A percentile compares a stretch with the other conserved stretches of the same genome.
phyloP scores from a whole-genome alignment of 2,329 filamentous ascomycete genomes.

The Akanthomyces dipterigenus region DNA sequence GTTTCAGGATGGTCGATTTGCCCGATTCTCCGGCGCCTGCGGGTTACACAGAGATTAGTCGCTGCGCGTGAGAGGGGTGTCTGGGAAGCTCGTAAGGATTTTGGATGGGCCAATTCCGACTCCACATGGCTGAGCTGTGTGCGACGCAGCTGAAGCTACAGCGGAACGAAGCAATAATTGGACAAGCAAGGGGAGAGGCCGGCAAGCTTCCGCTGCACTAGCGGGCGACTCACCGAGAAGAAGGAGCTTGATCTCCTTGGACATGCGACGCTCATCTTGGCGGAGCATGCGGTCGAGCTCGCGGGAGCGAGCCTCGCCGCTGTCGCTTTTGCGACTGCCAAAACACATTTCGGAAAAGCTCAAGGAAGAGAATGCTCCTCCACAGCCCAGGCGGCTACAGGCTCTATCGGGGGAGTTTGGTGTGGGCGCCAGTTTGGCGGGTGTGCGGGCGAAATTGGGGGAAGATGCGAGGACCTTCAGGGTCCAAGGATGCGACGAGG shows the following conservation, averaged over 20 bases:
- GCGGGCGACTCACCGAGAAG: slow-evolving; percentile 63
- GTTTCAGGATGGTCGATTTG: slow-evolving; percentile 95
- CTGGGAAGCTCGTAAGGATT: background rate
- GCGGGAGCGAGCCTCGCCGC: slow-evolving; percentile 49
- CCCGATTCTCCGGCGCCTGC: slow-evolving; percentile 82
- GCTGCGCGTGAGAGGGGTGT: slow-evolving; percentile 20
- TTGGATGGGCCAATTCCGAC: background rate
- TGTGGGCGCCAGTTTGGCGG: slow-evolving; percentile 6
- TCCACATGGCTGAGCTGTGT: background rate
- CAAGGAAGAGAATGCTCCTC: background rate
- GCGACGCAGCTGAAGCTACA: slow-evolving; percentile 14
- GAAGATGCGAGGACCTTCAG: background rate
- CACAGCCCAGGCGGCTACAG: slow-evolving; percentile 6
- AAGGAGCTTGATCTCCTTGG: slow-evolving; percentile 87
- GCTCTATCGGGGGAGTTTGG: background rate
- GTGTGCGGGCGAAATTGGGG: background rate
- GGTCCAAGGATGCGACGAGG: background rate
- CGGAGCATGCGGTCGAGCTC: slow-evolving; percentile 85
- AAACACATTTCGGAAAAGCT: slow-evolving; percentile 52
- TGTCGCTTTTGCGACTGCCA: slow-evolving; percentile 46
- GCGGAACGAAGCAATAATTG: background rate
- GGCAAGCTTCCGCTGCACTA: background rate
- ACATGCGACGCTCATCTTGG: slow-evolving; percentile 78
- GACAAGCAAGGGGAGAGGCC: background rate
- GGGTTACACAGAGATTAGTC: slow-evolving; percentile 15